Conservation (phyloP, 768 basidiomycete species). For the Coprinopsis cinerea region DNA sequence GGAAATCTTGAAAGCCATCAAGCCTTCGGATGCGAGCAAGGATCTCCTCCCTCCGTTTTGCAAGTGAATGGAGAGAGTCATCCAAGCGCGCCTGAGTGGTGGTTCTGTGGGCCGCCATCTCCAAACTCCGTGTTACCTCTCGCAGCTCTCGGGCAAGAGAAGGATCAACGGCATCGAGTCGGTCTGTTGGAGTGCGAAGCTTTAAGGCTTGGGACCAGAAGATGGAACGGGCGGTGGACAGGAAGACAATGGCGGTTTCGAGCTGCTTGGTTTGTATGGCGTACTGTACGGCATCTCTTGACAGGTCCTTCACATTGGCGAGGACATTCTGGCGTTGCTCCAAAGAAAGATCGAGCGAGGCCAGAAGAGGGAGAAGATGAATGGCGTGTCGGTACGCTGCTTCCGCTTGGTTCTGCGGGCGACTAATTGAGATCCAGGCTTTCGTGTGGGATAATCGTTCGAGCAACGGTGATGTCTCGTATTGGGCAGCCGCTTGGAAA, state of each 20-base stretch:
- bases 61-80: not conserved
- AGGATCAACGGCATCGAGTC: not conserved
- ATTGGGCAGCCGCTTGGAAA: not conserved
- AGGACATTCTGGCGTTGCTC: not conserved
- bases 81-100: not conserved
- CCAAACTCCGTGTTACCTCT: too few species aligned
- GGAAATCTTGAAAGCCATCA: not conserved
- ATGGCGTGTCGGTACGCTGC: not conserved
- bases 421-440: not conserved
- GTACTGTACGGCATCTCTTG: not conserved
- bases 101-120: not conserved
- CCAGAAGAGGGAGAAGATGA: not conserved
- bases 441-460: not conserved
- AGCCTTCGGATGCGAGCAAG: not conserved
- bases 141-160: not conserved
- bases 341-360: not conserved
- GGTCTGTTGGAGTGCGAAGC: not conserved
- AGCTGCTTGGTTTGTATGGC: not conserved
- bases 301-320: not conserved
- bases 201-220: not conserved
- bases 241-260: not conserved
- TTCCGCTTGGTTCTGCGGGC: too few species aligned
- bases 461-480: not conserved
- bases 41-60: not conserved
- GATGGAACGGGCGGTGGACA: not conserved